Conservation (phyloP, 495 filamentous ascomycete genomes). For the Neurospora sp. region DNA sequence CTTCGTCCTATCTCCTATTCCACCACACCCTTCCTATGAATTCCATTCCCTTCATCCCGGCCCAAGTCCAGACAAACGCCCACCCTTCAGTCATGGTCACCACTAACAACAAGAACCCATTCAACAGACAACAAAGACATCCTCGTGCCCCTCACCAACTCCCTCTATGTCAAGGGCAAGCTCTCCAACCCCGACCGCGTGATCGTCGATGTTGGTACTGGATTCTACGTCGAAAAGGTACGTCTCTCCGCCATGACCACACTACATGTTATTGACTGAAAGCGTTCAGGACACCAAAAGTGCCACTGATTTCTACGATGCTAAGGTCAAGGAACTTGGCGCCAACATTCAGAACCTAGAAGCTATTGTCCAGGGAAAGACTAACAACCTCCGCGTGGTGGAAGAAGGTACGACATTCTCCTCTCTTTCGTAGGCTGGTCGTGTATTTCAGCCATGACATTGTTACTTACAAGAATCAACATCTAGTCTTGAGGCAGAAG, state of each 20-base stretch:
- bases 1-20: background rate
- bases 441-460: background rate
- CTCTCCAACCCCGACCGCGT: slow-evolving; percentile 70
- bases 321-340: slow-evolving; percentile 71
- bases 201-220: slow-evolving; percentile 91
- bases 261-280: slow-evolving; percentile 2
- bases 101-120: background rate
- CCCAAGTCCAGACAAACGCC: background rate
- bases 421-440: background rate
- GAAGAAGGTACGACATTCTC: slow-evolving; percentile 62
- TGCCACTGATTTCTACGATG: slow-evolving; percentile 74
- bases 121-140: slow-evolving; percentile 48
- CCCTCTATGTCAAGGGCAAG: slow-evolving; percentile 82
- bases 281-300: slow-evolving; percentile 49
- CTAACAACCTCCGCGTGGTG: slow-evolving; percentile 70
- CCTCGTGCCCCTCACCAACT: slow-evolving; percentile 84
- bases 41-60: background rate
- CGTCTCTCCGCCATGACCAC: background rate
- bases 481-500: slow-evolving; percentile 49
- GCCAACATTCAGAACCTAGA: slow-evolving; percentile 77
- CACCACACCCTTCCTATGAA: background rate
- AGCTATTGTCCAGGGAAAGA: slow-evolving; percentile 75
- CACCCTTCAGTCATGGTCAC: background rate
- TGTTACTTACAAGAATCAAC: background rate
- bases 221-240: slow-evolving; percentile 94